Percentiles rank a stretch among this genome's conserved stretches.
Conservation (phyloP, 2,329 filamentous ascomycete genomes). For the Esteya vermicola region DNA sequence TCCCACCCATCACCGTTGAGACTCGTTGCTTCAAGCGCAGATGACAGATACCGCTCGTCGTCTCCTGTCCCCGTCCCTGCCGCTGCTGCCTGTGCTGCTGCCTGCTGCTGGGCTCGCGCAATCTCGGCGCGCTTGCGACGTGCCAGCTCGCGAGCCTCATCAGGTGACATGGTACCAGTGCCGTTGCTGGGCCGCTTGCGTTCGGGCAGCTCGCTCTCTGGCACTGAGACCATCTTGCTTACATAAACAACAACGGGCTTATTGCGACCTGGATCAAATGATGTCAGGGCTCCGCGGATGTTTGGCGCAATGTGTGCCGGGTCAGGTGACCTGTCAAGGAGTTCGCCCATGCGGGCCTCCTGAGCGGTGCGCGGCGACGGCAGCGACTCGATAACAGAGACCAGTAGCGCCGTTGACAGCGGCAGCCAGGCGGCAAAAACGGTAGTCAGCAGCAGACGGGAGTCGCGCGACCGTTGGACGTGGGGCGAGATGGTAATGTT, state of each 20-base stretch:
- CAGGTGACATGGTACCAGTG: conserved; percentile 54
- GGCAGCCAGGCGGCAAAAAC: conserved; percentile 86
- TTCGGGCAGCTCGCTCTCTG: conserved; percentile 78
- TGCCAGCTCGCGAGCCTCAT: conserved; percentile 79
- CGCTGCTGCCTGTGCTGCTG: conserved; percentile 15
- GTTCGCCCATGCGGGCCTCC: conserved; percentile 59
- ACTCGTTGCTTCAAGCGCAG: conserved; percentile 4
- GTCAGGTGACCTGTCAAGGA: conserved; percentile 71
- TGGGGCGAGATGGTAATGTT: conserved; percentile 75
- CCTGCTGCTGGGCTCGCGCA: conserved; percentile 57
- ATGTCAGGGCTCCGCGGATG: conserved; percentile 67
- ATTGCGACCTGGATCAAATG: conserved; percentile 54
- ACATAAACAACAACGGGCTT: conserved; percentile 86
- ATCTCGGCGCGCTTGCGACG: conserved; percentile 83
- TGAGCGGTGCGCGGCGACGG: conserved; percentile 75
- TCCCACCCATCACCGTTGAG: conserved; percentile 14
- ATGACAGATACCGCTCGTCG: conserved; percentile 3
- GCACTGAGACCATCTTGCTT: conserved; percentile 95
- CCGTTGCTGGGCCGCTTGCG: conserved; percentile 63
- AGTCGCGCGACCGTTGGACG: conserved; percentile 68
- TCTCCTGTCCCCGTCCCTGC: conserved; percentile 14
- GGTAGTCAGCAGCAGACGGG: conserved; percentile 68
- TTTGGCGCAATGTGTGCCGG: conserved; percentile 51
- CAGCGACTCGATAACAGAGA: conserved; percentile 86
- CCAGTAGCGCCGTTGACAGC: conserved; percentile 78